Conservation (phyloP, 768 basidiomycete genomes). For the Collybia sp. region DNA sequence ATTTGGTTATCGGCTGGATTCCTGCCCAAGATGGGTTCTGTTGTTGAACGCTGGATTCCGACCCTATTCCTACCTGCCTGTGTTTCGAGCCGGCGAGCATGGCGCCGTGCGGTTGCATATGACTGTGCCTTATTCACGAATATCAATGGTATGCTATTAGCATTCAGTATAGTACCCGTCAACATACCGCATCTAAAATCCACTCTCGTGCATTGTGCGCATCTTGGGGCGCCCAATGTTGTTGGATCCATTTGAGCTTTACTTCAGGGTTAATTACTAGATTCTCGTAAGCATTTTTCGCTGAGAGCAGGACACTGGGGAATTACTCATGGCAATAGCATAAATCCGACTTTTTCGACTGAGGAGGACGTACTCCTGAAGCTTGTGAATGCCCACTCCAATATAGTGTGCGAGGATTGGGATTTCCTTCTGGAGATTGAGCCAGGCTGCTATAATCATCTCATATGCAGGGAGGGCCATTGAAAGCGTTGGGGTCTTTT, state of each 20-base stretch:
- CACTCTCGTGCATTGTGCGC: conserved; percentile 8
- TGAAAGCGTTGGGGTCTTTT: conserved; percentile 28
- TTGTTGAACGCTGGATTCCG: not conserved
- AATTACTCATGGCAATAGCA: conserved; percentile 25
- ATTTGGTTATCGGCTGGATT: not conserved
- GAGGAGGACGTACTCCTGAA: conserved; percentile 23
- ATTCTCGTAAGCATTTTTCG: not conserved
- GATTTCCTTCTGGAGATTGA: conserved; percentile 7
- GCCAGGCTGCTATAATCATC: conserved; percentile 15
- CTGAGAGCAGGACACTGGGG: not conserved
- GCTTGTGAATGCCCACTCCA: conserved; percentile 18
- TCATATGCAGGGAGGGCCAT: conserved; percentile 26
- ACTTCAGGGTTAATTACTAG: conserved; percentile 16
- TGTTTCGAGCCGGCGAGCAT: not conserved
- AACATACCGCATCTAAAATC: conserved; percentile 15
- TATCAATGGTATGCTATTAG: conserved; percentile 5
- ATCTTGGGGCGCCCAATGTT: conserved; percentile 10
- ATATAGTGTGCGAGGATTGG: conserved; percentile 21
- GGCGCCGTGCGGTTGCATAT: not conserved
- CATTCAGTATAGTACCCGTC: not conserved
- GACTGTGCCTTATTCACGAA: not conserved
- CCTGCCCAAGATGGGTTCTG: not conserved
- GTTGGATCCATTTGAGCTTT: conserved; percentile 13
- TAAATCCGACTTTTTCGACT: conserved; percentile 20
- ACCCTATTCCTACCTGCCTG: conserved; percentile 3